Evolutionary conservation across 352 stramenopile genomes (phyloP).

Genomic region (Pythium dissimile): DNA sequence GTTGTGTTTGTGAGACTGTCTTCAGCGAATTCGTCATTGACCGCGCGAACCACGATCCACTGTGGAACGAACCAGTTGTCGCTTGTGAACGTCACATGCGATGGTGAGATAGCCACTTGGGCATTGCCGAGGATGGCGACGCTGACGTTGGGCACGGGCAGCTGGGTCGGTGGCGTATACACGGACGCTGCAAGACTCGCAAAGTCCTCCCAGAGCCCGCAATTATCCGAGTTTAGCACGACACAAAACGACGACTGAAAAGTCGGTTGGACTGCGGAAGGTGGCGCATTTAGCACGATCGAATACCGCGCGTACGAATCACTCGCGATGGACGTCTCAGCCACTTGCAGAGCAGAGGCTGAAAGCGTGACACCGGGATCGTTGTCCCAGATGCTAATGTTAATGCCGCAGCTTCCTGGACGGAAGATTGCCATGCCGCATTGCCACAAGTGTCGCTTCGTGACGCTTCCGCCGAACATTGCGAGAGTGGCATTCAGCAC

Average conservation of each 20-base stretch:
- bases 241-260: conserved; percentile 30
- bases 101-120: conserved; percentile 46
- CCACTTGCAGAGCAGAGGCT: conserved; percentile 27
- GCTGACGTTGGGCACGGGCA: conserved; percentile 36
- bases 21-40: conserved; percentile 46
- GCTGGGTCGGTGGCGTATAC: conserved; percentile 20
- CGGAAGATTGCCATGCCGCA: conserved; percentile 51
- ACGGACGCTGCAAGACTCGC: conserved; percentile 24
- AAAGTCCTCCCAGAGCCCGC: conserved; percentile 48
- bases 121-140: conserved; percentile 50
- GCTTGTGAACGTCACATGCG: conserved; percentile 57
- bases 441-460: conserved; percentile 60
- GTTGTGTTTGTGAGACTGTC: conserved; percentile 23
- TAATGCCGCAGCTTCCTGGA: conserved; percentile 35
- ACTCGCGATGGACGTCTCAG: conserved; percentile 17
- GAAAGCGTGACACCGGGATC: conserved; percentile 69
- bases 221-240: conserved; percentile 30
- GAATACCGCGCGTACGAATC: conserved; percentile 28
- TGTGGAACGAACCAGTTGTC: conserved; percentile 65
- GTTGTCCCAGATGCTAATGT: conserved; percentile 78
- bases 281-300: conserved; percentile 66
- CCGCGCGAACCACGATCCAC: conserved; percentile 39
- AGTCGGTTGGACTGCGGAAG: conserved; percentile 17
- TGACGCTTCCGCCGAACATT: conserved; percentile 52
- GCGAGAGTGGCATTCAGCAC: conserved; percentile 40